Conservation (phyloP, 2,329 filamentous ascomycete species). For the Elsinoe fawcettii region DNA sequence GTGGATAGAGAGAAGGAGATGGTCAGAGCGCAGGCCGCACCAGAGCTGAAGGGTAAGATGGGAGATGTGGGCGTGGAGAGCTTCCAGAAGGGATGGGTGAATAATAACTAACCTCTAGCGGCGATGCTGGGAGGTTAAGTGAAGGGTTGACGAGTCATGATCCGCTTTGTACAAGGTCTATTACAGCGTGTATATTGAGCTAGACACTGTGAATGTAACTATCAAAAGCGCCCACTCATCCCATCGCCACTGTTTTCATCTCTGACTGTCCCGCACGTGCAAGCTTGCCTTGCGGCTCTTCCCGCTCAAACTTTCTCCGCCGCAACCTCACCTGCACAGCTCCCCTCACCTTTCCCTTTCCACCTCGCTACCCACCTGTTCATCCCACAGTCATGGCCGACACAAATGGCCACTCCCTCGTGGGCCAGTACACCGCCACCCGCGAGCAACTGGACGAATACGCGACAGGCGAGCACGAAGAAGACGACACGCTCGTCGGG, state of each 20-base stretch:
- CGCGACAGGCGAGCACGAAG: conserved; percentile 78
- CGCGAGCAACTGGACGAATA: conserved; percentile 91
- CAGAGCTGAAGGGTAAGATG: conserved; percentile 50
- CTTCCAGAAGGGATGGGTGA: conserved; percentile 64
- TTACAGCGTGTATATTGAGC: neutral
- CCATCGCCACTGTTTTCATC: neutral
- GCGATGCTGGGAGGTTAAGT: neutral
- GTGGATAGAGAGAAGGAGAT: conserved; percentile 36
- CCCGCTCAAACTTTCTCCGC: neutral
- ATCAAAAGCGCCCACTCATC: neutral
- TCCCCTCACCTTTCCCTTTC: neutral
- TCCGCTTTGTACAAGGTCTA: neutral
- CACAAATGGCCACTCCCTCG: conserved; percentile 58
- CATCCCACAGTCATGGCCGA: conserved; percentile 38
- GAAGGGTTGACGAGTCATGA: conserved; percentile 6
- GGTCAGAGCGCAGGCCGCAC: conserved; percentile 28
- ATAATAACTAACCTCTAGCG: conserved; percentile 26
- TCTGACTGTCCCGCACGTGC: neutral
- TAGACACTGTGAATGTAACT: neutral
- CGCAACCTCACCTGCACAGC: neutral
- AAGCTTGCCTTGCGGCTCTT: neutral
- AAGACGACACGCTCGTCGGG: conserved; percentile 80
- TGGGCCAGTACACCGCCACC: conserved; percentile 94
- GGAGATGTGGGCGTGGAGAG: conserved; percentile 60
- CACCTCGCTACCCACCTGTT: neutral